Percentiles rank a stretch among this genome's conserved stretches.
These are phyloP conservation scores for Paramecium primaurelia DNA, from an alignment of 73 alveolate species.

Conservation along the genomic window DNA sequence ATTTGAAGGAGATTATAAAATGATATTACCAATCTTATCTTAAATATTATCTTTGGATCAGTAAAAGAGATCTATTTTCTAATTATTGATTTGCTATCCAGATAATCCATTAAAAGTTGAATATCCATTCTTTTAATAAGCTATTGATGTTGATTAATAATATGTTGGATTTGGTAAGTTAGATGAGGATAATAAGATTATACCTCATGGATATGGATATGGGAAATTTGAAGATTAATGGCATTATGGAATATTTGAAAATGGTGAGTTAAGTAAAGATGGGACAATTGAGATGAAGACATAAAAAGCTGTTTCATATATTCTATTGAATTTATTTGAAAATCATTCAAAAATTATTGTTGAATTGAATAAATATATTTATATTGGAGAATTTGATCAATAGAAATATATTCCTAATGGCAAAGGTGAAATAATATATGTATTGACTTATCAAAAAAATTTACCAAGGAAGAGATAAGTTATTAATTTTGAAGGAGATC, in stretches of 20 bases:
- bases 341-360: neutral
- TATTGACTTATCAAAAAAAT: neutral
- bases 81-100: neutral
- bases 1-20: neutral
- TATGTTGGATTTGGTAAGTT: slow-evolving; percentile 9
- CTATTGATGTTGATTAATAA: neutral
- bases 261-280: neutral
- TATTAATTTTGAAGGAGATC: neutral
- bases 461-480: neutral
- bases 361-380: neutral
- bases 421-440: neutral
- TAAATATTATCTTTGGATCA: neutral
- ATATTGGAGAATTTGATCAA: neutral
- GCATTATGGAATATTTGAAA: neutral
- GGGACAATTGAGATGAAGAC: neutral
- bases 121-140: neutral
- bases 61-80: neutral
- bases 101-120: neutral
- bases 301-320: neutral
- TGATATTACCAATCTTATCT: neutral
- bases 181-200: neutral
- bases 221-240: neutral
- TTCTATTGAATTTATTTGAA: neutral
- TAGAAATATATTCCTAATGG: neutral
- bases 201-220: neutral